Evolutionary conservation across 192 early-diverging fungal genomes (phyloP).

Genomic region (Gigaspora rosea): DNA sequence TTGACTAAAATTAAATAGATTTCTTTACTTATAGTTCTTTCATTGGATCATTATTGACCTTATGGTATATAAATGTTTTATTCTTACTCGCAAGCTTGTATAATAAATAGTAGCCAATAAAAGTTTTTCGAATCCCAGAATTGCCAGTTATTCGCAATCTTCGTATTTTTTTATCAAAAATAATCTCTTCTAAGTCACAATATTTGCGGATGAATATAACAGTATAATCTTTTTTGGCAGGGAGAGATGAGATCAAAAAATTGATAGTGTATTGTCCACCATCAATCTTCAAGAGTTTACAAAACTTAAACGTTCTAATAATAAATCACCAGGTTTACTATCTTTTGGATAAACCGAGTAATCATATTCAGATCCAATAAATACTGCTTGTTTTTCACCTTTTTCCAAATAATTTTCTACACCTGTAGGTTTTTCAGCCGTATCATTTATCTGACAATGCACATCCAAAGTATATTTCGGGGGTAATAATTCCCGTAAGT

Average conservation of each 20-base stretch:
- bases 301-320: conserved; percentile 70
- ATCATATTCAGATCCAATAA: conserved; percentile 57
- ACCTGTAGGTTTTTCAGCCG: conserved; percentile 46
- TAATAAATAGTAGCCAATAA: no score
- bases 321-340: conserved; percentile 76
- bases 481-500: conserved; percentile 67
- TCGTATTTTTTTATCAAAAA: no score
- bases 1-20: no score
- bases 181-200: no score
- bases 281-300: conserved; percentile 46
- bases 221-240: conserved; percentile 55
- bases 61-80: no score
- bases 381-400: conserved; percentile 52
- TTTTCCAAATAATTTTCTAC: conserved; percentile 52
- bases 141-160: no score
- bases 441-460: conserved; percentile 56
- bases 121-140: no score
- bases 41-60: no score
- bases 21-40: no score
- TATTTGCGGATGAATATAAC: no score
- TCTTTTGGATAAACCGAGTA: conserved; percentile 62
- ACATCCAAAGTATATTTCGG: no score
- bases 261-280: conserved; percentile 50
- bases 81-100: no score
- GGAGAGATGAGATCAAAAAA: conserved; percentile 53